phyloP scores from a whole-genome alignment of 805 yeast genomes.

The Yarrowia sp. region DNA sequence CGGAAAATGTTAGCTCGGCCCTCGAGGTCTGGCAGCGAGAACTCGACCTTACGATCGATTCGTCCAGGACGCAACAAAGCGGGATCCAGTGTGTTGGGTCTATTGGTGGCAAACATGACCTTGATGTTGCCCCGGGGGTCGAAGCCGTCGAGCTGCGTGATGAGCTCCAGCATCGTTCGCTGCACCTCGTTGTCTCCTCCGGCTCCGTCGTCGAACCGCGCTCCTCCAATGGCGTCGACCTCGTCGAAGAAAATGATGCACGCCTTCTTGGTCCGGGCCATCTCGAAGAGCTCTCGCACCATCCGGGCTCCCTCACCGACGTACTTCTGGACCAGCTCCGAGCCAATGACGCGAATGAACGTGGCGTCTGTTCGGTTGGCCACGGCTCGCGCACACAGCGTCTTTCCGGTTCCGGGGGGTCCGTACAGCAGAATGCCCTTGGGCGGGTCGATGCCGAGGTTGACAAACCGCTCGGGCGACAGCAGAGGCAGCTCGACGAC shows the following conservation, averaged over 20 bases:
- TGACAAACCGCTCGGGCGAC: slow-evolving; percentile 95
- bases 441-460: slow-evolving; percentile 97
- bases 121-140: slow-evolving; percentile 98
- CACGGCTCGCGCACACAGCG: slow-evolving; percentile 97
- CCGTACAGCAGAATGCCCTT: slow-evolving; percentile 95
- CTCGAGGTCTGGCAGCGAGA: slow-evolving; percentile 92
- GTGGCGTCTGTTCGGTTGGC: slow-evolving; percentile 99
- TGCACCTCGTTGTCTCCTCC: slow-evolving; percentile 99
- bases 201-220: slow-evolving; percentile 99
- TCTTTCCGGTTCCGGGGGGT: slow-evolving; percentile 99
- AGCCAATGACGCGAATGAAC: slow-evolving; percentile 95
- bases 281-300: slow-evolving; percentile 97
- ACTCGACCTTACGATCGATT: slow-evolving; percentile 97
- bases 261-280: slow-evolving; percentile 98
- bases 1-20: slow-evolving; percentile 98
- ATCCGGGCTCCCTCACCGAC: slow-evolving; percentile 99
- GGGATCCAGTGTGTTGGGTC: slow-evolving; percentile 97
- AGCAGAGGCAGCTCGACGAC: slow-evolving; percentile 92
- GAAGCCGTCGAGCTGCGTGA: slow-evolving; percentile 96
- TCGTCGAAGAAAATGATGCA: slow-evolving; percentile 98
- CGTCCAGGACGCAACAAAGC: slow-evolving; percentile 98
- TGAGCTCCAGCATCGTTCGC: slow-evolving; percentile 97
- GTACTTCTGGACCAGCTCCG: slow-evolving; percentile 95
- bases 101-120: slow-evolving; percentile 98
- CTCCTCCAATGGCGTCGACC: slow-evolving; percentile 98